Conservation (phyloP, 345 rosid species). For the Eucalyptus curtisii region DNA sequence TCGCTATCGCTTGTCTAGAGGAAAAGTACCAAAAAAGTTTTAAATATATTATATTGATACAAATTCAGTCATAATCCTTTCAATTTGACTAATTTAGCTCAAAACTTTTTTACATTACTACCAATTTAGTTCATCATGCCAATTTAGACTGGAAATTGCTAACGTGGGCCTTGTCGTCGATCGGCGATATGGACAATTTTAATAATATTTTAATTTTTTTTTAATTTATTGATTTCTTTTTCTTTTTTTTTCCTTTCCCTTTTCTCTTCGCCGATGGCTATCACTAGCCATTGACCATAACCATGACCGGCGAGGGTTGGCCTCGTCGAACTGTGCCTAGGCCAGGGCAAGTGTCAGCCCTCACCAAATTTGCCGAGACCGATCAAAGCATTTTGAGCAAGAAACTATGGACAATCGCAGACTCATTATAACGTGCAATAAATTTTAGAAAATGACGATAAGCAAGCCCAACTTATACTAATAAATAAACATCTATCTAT, state of each 20-base stretch:
- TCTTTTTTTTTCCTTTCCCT: too few relatives aligned
- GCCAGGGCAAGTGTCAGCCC: too few relatives aligned
- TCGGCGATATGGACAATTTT: accelerated
- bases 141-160: accelerated
- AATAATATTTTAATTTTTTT: too few relatives aligned
- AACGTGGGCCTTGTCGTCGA: accelerated
- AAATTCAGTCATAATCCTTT: accelerated
- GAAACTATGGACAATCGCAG: neutral
- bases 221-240: too few relatives aligned
- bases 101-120: accelerated
- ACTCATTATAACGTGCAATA: neutral
- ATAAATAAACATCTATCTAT: neutral
- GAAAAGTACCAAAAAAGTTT: accelerated
- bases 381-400: too few relatives aligned
- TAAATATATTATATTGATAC: too few relatives aligned
- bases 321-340: too few relatives aligned
- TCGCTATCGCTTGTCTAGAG: accelerated
- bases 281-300: accelerated
- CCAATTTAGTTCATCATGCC: accelerated
- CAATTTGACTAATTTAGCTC: accelerated
- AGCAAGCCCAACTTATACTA: neutral
- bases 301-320: too few relatives aligned
- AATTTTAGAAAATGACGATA: neutral
- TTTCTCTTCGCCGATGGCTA: accelerated
- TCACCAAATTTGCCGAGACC: too few relatives aligned